Base-by-base conservation (phyloP, 1,284 basidiomycete species). In the Ceratobasidium papillatum region DNA sequence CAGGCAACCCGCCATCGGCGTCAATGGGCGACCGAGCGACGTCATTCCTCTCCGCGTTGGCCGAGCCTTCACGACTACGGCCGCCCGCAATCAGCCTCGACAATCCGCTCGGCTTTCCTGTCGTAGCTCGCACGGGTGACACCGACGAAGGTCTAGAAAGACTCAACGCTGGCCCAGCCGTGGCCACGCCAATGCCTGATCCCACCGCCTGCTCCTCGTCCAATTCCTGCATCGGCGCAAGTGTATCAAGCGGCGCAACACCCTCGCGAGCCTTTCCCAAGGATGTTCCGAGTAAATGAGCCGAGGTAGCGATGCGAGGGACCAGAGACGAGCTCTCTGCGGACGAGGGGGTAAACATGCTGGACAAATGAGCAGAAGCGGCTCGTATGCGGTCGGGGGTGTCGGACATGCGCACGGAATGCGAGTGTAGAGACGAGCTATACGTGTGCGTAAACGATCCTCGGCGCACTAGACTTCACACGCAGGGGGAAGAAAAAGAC, bases 311-410 rank as follows among this genome's bases (percentile, higher is more conserved):
- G 30, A 69, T 69, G 38, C 66, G 64, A 9, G 63, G 65, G 32
- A 54, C 32, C 27, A 47, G 22, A 14, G 38, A 41, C 59, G 41
- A 14, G 11, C 45, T 51, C 12, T 38, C 34, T 1, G 54, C 36
- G 3, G 52, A 47, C 32, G 43, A 34, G 19, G 54, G 43, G 8
- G 69, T 36, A 22, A 72, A 72, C 30, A 72, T 34, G 25, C 27
- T 36, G 19, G 54, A 59, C 11, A 72, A 27, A 4, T 61, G 69
- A 2, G 69, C 69, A 56, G 69, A 72, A 8, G 69, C 45, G 5
- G 69, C 69, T 27, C 69, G 69, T 9, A 72, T 72, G 19, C 69
- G 32, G 69, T 72, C 69, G 2, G 54, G 69, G 3, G 69, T 72
- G 45, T 72, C 69, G 30, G 56, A 61, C 69, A 72, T 72, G 32